Evolutionary conservation across 352 stramenopile genomes (phyloP), one percentile per base, ranked within the genome.

Genomic region (Phytopythium delawarense): DNA sequence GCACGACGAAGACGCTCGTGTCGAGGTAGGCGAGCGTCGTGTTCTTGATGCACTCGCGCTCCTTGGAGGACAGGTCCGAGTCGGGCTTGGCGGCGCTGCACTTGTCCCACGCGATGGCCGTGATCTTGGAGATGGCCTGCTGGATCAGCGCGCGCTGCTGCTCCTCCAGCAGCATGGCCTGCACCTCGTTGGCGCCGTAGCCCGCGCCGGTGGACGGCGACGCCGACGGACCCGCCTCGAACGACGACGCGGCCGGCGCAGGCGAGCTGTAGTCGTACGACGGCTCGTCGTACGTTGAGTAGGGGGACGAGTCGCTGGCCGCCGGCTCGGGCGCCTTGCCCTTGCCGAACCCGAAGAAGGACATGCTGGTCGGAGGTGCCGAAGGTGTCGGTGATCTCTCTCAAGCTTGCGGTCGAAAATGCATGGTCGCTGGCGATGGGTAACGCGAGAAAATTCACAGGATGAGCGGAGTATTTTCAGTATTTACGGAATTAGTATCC

Each of bases 71-170:
- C 45, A 96, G 84, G 65, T 91, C 81, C 61, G 76, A 76, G 69
- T 94, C 87, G 37, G 87, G 85, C 67, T 92, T 94, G 72, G 66
- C 81, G 55, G 81, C 84, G 68, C 84, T 93, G 70, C 88, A 96
- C 68, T 93, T 96, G 70, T 96, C 87, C 87, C 87, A 96, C 35
- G 87, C 89, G 57, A 96, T 80, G 21, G 86, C 82, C 57, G 88
- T 93, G 69, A 96, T 93, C 81, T 96, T 96, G 61, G 84, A 86
- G 58, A 96, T 84, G 52, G 87, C 87, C 67, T 94, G 82, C 66
- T 95, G 88, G 61, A 96, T 91, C 39, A 95, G 57, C 54, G 83
- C 86, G 61, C 86, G 87, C 72, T 94, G 84, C 74, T 96, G 88
- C 72, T 96, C 88, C 67, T 94, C 84, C 72, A 93, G 73, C 53